Evolutionary conservation across 371 early-diverging fungal genomes (phyloP), one percentile per base, ranked within the genome.

Genomic region (Fennellomyces sp.): DNA sequence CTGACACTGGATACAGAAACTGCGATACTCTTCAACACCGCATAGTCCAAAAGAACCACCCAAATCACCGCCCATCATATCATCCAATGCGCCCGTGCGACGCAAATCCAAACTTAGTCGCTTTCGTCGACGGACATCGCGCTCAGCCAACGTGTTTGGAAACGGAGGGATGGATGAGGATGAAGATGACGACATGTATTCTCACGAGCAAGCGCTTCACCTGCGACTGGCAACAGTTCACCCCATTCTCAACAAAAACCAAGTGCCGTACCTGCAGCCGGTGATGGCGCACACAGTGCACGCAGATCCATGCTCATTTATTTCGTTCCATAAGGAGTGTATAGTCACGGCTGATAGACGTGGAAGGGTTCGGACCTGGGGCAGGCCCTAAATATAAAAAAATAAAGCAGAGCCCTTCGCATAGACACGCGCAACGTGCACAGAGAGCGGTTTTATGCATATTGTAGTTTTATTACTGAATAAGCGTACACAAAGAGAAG

Each of bases 291-390:
- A 83, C 63, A 72, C 73, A 0, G 78, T 94, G 1, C 94, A 94
- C 74, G 72, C 76, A 6, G 88, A 91, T 49, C 93, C 95, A 0
- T 64, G 94, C 36, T 77, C 83, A 33, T 76, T 84, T 15, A 60
- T 95, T 17, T 73, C 84, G 13, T 92, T 94, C 65, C 80, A 84
- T 19, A 91, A 89, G 54, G 88, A 91, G 60, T 74, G 84, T 3
- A 72, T 97, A 17, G 82, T 94, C 26, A 95, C 95, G 0, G 86
- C 93, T 1, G 94, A 95, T 68, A 86, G 91, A 39, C 75, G 84
- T 33, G 97, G 97, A 13, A 72, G 81, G 49, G 75, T 95, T 57
- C 91, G 88, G 62, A 76, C 91, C 35, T 97, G 95, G 96, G 70
- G 73, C 64, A 62, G 78, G 64, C 76, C 73, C 52, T 56, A 58